phyloP scores from a whole-genome alignment of 2,329 filamentous ascomycete species.

The Nemania abortiva region DNA sequence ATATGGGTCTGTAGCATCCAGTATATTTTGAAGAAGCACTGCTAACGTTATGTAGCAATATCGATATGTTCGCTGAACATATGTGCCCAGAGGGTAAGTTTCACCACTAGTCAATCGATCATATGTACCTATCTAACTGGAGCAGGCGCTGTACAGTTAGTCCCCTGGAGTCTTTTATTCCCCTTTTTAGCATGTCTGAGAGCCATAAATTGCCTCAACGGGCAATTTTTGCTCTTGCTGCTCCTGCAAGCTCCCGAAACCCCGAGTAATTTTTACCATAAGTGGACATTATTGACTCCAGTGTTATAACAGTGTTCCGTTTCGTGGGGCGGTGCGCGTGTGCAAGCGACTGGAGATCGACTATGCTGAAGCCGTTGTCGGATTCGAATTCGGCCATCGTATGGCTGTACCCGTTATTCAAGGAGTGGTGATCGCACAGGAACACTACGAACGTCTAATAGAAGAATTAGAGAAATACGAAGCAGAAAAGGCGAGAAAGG shows the following conservation, averaged over 20 bases:
- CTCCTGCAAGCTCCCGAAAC: too few relatives aligned
- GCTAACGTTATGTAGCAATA: constrained; percentile 67
- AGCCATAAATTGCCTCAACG: too few relatives aligned
- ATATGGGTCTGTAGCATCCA: constrained; percentile 68
- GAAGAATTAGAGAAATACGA: constrained; percentile 85
- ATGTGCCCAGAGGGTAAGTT: constrained; percentile 78
- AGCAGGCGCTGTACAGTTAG: constrained; percentile 82
- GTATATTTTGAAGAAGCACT: background rate
- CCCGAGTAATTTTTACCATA: too few relatives aligned
- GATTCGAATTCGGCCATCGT: constrained; percentile 95
- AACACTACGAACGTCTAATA: constrained; percentile 79
- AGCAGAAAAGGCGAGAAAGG: constrained; percentile 79
- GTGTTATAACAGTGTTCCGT: too few relatives aligned
- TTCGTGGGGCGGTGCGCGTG: constrained; percentile 79
- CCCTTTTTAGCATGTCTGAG: too few relatives aligned
- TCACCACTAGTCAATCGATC: background rate
- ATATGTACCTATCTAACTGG: constrained; percentile 35
- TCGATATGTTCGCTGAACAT: constrained; percentile 92
- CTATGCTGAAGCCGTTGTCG: constrained; percentile 93
- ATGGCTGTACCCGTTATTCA: constrained; percentile 93
- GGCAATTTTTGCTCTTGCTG: too few relatives aligned
- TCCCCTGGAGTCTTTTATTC: too few relatives aligned
- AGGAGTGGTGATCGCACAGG: constrained; percentile 87
- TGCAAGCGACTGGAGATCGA: constrained; percentile 89
- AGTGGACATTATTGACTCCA: too few relatives aligned